Conservation (phyloP, 106 monocot species). For the Narthecium ossifragum region DNA sequence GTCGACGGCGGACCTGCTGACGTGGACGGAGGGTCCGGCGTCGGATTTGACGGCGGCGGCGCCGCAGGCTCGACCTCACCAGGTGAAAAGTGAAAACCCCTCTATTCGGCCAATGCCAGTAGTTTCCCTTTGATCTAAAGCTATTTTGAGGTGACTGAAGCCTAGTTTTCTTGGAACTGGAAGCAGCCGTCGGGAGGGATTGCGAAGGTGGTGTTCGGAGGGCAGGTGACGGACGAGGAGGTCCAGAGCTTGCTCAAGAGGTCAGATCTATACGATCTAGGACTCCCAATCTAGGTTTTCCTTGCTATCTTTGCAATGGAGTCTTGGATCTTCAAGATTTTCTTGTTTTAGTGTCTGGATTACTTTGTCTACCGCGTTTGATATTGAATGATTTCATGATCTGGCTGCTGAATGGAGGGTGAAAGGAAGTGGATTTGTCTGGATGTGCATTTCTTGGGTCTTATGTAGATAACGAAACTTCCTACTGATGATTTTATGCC, state of each 20-base stretch:
- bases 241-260: conserved; percentile 35
- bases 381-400: too few species aligned
- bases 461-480: background rate
- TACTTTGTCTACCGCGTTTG: too few species aligned
- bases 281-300: too few species aligned
- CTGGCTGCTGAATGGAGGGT: too few species aligned
- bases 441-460: too few species aligned
- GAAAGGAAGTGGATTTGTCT: too few species aligned
- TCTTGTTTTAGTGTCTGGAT: too few species aligned
- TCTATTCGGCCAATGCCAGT: background rate
- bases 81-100: too few species aligned
- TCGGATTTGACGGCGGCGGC: conserved; percentile 12
- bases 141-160: background rate
- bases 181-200: conserved; percentile 33
- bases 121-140: too few species aligned
- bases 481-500: background rate
- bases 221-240: conserved; percentile 46
- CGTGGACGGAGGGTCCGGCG: conserved; percentile 40
- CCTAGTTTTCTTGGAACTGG: background rate
- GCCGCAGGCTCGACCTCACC: conserved; percentile 14
- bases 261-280: conserved; percentile 12
- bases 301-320: too few species aligned
- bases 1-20: conserved; percentile 57
- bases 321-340: too few species aligned
- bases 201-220: conserved; percentile 40